These are phyloP conservation scores for Nothophoma quercina DNA, from an alignment of 2,329 filamentous ascomycete species.

Conservation along the genomic window DNA sequence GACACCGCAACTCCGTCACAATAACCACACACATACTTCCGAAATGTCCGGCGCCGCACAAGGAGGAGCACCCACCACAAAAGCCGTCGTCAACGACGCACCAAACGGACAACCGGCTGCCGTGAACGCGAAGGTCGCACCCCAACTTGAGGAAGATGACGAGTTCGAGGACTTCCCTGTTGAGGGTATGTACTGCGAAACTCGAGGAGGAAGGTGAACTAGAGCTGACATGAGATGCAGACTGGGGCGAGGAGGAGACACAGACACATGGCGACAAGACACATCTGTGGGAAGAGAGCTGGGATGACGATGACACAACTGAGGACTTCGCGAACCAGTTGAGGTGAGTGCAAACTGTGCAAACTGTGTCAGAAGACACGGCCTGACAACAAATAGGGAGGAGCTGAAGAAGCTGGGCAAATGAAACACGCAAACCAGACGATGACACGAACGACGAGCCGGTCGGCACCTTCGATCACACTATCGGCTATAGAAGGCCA, in stretches of 20 bases:
- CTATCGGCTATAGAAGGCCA: background rate
- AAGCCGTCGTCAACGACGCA: slow-evolving; percentile 42
- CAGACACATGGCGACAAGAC: slow-evolving; percentile 78
- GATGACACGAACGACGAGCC: slow-evolving; percentile 4
- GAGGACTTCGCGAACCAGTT: slow-evolving; percentile 96
- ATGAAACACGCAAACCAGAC: slow-evolving; percentile 25
- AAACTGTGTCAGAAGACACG: background rate
- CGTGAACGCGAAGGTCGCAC: slow-evolving; percentile 60
- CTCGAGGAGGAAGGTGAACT: background rate
- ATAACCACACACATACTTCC: background rate
- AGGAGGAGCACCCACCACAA: slow-evolving; percentile 50
- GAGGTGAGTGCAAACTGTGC: slow-evolving; percentile 67
- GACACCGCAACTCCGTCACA: background rate
- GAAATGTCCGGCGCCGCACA: slow-evolving; percentile 59
- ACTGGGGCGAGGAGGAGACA: slow-evolving; percentile 92
- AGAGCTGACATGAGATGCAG: slow-evolving; percentile 49
- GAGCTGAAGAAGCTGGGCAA: slow-evolving; percentile 95
- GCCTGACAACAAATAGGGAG: slow-evolving; percentile 63
- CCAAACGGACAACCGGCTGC: slow-evolving; percentile 29
- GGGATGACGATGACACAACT: slow-evolving; percentile 97
- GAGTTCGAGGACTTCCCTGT: slow-evolving; percentile 99
- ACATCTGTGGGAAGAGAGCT: slow-evolving; percentile 99
- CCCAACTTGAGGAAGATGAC: slow-evolving; percentile 91
- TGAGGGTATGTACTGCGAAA: slow-evolving; percentile 70
- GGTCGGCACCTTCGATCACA: background rate